Evolutionary conservation across 495 filamentous ascomycete species (phyloP).

Genomic region (Chlorociboria aeruginascens): DNA sequence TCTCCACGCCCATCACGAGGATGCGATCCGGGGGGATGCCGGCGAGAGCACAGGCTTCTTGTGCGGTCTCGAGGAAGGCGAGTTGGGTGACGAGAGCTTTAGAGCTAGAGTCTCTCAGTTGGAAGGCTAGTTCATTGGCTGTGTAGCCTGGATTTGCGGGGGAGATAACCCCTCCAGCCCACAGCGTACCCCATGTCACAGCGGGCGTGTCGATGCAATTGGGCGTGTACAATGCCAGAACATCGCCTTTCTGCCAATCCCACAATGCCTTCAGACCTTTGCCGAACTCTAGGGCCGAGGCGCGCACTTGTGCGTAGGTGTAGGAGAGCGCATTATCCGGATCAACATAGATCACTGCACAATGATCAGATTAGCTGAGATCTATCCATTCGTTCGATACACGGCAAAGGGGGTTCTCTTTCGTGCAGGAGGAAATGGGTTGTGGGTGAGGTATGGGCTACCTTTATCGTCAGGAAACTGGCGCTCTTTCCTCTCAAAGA

Average conservation of each 20-base stretch:
- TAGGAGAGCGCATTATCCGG: conserved; percentile 55
- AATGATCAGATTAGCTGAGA: neutral
- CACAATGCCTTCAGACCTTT: conserved; percentile 62
- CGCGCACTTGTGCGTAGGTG: conserved; percentile 54
- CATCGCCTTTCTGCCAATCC: conserved; percentile 71
- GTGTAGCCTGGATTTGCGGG: conserved; percentile 83
- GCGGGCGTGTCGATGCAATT: conserved; percentile 61
- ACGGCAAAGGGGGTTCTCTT: neutral
- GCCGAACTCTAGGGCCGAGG: conserved; percentile 61
- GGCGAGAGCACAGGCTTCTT: conserved; percentile 50
- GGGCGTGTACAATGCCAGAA: conserved; percentile 53
- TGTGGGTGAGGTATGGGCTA: neutral
- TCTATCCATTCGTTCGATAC: too few species aligned
- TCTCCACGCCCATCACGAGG: conserved; percentile 63
- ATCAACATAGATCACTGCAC: conserved; percentile 64
- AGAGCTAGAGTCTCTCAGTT: conserved; percentile 57
- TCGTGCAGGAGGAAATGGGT: neutral
- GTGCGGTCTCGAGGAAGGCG: conserved; percentile 45
- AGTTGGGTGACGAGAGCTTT: conserved; percentile 53
- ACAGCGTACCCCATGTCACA: conserved; percentile 62
- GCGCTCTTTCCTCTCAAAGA: conserved; percentile 56
- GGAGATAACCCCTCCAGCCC: conserved; percentile 66
- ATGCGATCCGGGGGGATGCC: conserved; percentile 55
- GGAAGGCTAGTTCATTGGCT: conserved; percentile 60
- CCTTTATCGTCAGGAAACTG: conserved; percentile 43